These are phyloP conservation scores for Astraeus odoratus DNA, from an alignment of 768 basidiomycete genomes.

Conservation along the genomic window DNA sequence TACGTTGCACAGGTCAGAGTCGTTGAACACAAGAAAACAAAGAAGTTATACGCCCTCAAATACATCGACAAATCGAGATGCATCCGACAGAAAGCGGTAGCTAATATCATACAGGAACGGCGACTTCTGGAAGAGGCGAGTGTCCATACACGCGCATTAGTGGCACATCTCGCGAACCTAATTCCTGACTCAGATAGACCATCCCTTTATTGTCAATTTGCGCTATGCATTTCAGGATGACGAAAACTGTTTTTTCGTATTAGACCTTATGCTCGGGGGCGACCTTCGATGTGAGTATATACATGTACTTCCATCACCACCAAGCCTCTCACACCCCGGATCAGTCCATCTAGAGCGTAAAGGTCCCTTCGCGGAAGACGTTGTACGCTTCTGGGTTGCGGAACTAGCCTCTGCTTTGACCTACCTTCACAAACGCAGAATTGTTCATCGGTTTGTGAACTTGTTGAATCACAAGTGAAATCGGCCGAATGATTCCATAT, in stretches of 20 bases:
- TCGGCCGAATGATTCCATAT: conserved; percentile 7
- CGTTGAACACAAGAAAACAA: conserved; percentile 91
- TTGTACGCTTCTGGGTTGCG: conserved; percentile 82
- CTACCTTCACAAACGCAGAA: conserved; percentile 86
- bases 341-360: conserved; percentile 81
- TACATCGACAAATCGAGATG: conserved; percentile 96
- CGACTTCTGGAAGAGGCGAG: conserved; percentile 85
- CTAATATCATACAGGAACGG: conserved; percentile 91
- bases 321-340: not conserved
- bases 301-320: not conserved
- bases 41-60: conserved; percentile 91
- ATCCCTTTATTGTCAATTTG: conserved; percentile 83
- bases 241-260: conserved; percentile 94
- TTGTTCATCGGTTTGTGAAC: conserved; percentile 80
- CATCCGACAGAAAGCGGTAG: conserved; percentile 84
- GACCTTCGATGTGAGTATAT: conserved; percentile 75
- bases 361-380: conserved; percentile 57
- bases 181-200: conserved; percentile 56
- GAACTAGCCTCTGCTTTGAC: conserved; percentile 80
- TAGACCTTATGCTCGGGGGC: conserved; percentile 95
- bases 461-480: conserved; percentile 1
- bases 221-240: conserved; percentile 98
- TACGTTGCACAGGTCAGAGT: conserved; percentile 69
- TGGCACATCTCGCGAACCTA: conserved; percentile 6
- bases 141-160: not conserved